Conservation (phyloP, 305 asterid genomes). For the Ilex paraguariensis region DNA sequence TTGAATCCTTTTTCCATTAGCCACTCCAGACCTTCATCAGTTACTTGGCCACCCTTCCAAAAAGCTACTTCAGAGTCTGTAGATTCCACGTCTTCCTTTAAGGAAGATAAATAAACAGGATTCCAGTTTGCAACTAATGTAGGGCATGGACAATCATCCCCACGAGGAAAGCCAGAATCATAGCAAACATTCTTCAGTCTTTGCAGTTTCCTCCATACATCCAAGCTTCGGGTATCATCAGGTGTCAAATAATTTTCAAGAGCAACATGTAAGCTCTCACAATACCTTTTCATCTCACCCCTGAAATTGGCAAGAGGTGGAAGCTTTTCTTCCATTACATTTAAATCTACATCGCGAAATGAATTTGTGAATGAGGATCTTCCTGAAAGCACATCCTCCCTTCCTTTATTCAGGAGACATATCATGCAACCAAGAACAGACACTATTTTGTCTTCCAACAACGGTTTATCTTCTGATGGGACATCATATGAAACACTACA, state of each 20-base stretch:
- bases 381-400: constrained; percentile 86
- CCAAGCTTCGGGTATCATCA: constrained; percentile 63
- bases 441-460: constrained; percentile 84
- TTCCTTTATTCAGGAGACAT: constrained; percentile 87
- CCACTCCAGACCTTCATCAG: constrained; percentile 89
- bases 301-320: constrained; percentile 95
- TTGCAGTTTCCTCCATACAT: constrained; percentile 90
- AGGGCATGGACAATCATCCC: constrained; percentile 68
- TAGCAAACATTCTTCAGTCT: constrained; percentile 81
- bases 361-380: constrained; percentile 63
- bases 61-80: constrained; percentile 51
- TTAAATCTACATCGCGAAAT: constrained; percentile 54
- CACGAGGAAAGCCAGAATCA: constrained; percentile 86
- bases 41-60: constrained; percentile 96
- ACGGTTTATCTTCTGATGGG: constrained; percentile 69
- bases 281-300: constrained; percentile 93
- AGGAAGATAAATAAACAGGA: constrained; percentile 50
- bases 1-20: constrained; percentile 74
- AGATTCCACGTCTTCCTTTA: constrained; percentile 43
- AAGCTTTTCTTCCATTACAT: constrained; percentile 50
- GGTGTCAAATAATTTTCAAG: constrained; percentile 77
- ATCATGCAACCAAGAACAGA: constrained; percentile 99
- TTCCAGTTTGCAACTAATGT: constrained; percentile 85
- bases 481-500: constrained; percentile 81
- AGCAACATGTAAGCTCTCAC: constrained; percentile 95